phyloP scores from a whole-genome alignment of 495 filamentous ascomycete genomes.

The Poronia punctata region DNA sequence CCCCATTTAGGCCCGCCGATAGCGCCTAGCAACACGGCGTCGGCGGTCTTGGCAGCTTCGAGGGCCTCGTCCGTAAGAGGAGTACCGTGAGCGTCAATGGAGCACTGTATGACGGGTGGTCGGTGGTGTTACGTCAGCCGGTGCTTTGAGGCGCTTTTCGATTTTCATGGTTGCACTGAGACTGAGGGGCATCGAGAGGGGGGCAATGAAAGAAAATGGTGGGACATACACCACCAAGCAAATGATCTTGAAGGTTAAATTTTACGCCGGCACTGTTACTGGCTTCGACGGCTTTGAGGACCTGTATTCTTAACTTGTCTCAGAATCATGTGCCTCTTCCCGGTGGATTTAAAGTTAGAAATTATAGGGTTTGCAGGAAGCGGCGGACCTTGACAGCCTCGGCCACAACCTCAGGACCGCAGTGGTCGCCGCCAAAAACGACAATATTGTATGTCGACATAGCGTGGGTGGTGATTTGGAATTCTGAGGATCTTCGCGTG shows the following conservation, averaged over 20 bases:
- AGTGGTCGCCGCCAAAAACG: conserved; percentile 85
- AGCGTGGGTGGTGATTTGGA: too few species aligned
- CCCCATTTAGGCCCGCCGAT: conserved; percentile 99
- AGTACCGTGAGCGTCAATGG: conserved; percentile 73
- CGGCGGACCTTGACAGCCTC: conserved; percentile 77
- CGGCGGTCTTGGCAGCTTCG: conserved; percentile 75
- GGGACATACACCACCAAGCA: conserved; percentile 80
- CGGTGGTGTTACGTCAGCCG: not conserved
- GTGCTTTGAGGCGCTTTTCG: not conserved
- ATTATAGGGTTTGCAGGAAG: too few species aligned
- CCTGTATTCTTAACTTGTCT: conserved; percentile 34
- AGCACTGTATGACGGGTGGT: conserved; percentile 48
- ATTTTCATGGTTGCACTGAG: too few species aligned
- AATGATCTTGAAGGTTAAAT: conserved; percentile 89
- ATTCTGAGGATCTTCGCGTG: too few species aligned
- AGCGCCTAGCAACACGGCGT: conserved; percentile 88
- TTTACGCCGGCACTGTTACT: conserved; percentile 55
- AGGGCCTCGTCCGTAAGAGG: conserved; percentile 84
- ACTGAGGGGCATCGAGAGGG: not conserved
- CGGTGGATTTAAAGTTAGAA: not conserved
- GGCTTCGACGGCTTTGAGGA: conserved; percentile 70
- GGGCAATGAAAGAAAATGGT: not conserved
- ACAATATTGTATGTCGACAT: conserved; percentile 53
- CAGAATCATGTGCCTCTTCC: conserved; percentile 4
- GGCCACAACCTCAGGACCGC: conserved; percentile 76